A percentile compares a stretch with the other conserved stretches of the same genome.
These are phyloP conservation scores for Nyctanthes arbortristis DNA, from an alignment of 257 asterid species.

Conservation along the genomic window DNA sequence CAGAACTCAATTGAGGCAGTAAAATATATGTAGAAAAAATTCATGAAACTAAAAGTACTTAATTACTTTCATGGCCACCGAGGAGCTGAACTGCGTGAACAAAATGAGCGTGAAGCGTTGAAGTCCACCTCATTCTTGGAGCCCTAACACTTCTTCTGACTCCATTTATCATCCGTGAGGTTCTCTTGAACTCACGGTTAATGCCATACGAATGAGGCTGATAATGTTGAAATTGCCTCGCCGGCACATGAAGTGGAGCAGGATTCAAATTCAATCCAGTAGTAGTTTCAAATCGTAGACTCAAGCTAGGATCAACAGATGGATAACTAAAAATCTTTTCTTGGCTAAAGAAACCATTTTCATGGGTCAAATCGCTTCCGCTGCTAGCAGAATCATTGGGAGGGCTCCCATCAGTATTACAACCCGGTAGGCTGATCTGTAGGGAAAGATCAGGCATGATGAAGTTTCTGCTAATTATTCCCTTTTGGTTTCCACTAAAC, in stretches of 20 bases:
- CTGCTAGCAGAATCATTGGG: slow-evolving; percentile 60
- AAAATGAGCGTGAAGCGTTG: slow-evolving; percentile 86
- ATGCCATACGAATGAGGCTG: slow-evolving; percentile 47
- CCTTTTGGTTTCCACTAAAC: slow-evolving; percentile 36
- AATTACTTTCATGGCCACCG: slow-evolving; percentile 93
- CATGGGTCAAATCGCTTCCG: slow-evolving; percentile 73
- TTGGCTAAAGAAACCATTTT: slow-evolving; percentile 29
- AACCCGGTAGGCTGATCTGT: slow-evolving; percentile 52
- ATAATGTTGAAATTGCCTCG: slow-evolving; percentile 32
- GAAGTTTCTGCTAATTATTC: slow-evolving; percentile 21
- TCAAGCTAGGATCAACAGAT: slow-evolving; percentile 38
- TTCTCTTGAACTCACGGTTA: slow-evolving; percentile 55
- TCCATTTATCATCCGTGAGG: slow-evolving; percentile 41
- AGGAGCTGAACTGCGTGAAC: slow-evolving; percentile 87
- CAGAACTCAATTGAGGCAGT: too few species aligned
- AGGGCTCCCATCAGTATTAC: slow-evolving; percentile 31
- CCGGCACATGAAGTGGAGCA: slow-evolving; percentile 6
- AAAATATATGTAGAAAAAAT: too few species aligned
- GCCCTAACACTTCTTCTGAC: slow-evolving; percentile 58
- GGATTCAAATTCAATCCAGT: slow-evolving; percentile 14
- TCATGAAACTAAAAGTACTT: too few species aligned
- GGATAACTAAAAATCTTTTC: slow-evolving; percentile 21
- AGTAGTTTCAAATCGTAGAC: slow-evolving; percentile 49
- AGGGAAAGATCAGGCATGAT: slow-evolving; percentile 69
- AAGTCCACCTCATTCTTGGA: slow-evolving; percentile 93